These are phyloP conservation scores for Brachypodium distachyon DNA, from an alignment of 202 grass and related monocot species.

Conservation along the genomic window DNA sequence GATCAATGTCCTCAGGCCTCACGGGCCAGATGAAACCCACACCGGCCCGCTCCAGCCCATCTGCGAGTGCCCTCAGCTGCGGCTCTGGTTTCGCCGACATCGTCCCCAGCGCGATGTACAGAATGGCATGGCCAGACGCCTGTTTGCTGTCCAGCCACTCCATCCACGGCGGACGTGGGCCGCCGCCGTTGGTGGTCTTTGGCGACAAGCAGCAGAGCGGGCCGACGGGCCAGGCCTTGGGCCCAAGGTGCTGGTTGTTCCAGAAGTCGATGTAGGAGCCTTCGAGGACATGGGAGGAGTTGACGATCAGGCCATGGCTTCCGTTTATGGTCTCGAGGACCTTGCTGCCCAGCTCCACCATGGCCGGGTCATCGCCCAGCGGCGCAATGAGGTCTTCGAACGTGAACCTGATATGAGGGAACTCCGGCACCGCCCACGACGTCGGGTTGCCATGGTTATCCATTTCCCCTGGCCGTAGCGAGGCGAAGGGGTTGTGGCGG, in stretches of 20 bases:
- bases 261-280: slow-evolving; percentile 22
- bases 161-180: slow-evolving; percentile 26
- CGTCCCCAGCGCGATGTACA: slow-evolving; percentile 41
- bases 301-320: slow-evolving; percentile 39
- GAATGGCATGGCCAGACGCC: background rate
- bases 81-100: background rate
- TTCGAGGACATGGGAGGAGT: slow-evolving; percentile 50
- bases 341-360: slow-evolving; percentile 37
- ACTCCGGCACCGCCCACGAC: slow-evolving; percentile 31
- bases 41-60: slow-evolving; percentile 11
- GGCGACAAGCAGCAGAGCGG: slow-evolving; percentile 39
- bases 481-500: slow-evolving; percentile 1
- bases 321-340: slow-evolving; percentile 12
- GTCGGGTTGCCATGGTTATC: background rate
- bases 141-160: slow-evolving; percentile 28
- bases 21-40: slow-evolving; percentile 48
- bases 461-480: background rate
- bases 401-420: slow-evolving; percentile 30
- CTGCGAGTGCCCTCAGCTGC: slow-evolving; percentile 26
- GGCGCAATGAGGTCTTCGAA: slow-evolving; percentile 28
- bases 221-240: slow-evolving; percentile 33
- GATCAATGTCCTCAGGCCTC: background rate
- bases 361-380: background rate
- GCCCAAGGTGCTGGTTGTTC: background rate
- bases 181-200: background rate